Percentiles rank a stretch among this genome's conserved stretches.
Evolutionary conservation across 805 yeast species (phyloP).

Genomic region (Yarrowia sp.): DNA sequence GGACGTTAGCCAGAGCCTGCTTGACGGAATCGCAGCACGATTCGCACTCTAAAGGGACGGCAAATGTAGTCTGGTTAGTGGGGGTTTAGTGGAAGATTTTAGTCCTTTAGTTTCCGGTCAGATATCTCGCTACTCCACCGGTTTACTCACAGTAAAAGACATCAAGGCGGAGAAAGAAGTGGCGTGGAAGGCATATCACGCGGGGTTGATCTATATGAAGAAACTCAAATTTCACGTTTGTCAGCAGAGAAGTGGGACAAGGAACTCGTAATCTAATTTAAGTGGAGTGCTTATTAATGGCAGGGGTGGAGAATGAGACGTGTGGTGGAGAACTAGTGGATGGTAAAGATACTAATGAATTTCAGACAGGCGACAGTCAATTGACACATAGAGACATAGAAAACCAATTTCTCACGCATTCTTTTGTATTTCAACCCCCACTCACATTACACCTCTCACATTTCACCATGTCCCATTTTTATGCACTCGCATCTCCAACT

Average conservation of each 20-base stretch:
- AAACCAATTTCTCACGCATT: too few relatives aligned
- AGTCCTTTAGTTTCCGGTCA: too few relatives aligned
- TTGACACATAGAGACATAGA: too few relatives aligned
- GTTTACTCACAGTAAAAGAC: constrained; percentile 38
- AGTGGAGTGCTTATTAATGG: neutral
- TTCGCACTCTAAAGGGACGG: constrained; percentile 83
- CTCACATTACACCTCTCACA: too few relatives aligned
- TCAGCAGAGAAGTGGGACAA: constrained; percentile 8
- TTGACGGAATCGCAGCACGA: constrained; percentile 69
- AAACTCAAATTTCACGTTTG: constrained; percentile 28
- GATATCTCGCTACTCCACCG: neutral
- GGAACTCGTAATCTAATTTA: constrained; percentile 1
- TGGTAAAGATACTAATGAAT: too few relatives aligned
- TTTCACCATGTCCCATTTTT: neutral
- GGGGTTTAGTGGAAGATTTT: constrained; percentile 45
- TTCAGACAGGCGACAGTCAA: too few relatives aligned
- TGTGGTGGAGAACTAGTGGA: too few relatives aligned
- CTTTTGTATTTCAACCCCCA: too few relatives aligned
- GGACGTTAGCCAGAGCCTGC: constrained; percentile 58
- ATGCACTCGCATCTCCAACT: constrained; percentile 30
- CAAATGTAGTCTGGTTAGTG: constrained; percentile 79
- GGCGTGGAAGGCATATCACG: constrained; percentile 24
- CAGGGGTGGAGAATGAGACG: neutral
- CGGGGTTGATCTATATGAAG: constrained; percentile 24
- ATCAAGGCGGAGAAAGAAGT: constrained; percentile 15